Base-by-base conservation (phyloP, 345 rosid species). In the Eucalyptus leucophloia region DNA sequence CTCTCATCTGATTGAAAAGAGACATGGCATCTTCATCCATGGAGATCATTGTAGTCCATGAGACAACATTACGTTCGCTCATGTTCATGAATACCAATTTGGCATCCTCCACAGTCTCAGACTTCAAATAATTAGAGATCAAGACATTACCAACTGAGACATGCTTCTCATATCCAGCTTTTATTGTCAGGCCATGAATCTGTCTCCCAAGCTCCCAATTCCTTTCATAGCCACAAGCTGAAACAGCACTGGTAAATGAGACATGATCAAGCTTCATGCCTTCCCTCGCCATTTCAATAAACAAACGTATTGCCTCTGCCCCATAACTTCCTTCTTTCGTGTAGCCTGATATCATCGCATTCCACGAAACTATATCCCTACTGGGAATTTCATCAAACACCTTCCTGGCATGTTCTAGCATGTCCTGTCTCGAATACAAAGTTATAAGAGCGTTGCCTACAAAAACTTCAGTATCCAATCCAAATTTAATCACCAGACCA, bases 41-140 rank as follows among this genome's bases (percentile, higher is more conserved):
- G 15, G 98, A 93, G 83, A 97, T 96, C 95, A 96, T 93, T 18
- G 99, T 94, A 51, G 99, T 97, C 99, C 99, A 97, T 5, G 99
- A 95, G 62, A 96, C 90, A 51, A 97, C 99, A 93, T 96, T 94
- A 45, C 94, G 94, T n/a, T 92, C 94, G 11, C 87, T 89, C 96
- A 97, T 95, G 88, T 90, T 88, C 88, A 49, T 86, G 89, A 97
- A 96, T 56, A 95, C 94, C 89, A 91, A 89, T 88, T 93, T 92
- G 86, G 94, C 96, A 90, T 91, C 97, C 91, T 92, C 94, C 88
- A 49, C 12, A n/a, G 88, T 92, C 87, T 94, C 96, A 90, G 95
- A 96, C 90, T 94, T 96, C 19, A 94, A 92, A 93, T 97, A 97
- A 81, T 93, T 94, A 40, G 98, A 95, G 90, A 97, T 95, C 93